Conservation (phyloP, 1,284 basidiomycete genomes). For the Testicularia cyperi region DNA sequence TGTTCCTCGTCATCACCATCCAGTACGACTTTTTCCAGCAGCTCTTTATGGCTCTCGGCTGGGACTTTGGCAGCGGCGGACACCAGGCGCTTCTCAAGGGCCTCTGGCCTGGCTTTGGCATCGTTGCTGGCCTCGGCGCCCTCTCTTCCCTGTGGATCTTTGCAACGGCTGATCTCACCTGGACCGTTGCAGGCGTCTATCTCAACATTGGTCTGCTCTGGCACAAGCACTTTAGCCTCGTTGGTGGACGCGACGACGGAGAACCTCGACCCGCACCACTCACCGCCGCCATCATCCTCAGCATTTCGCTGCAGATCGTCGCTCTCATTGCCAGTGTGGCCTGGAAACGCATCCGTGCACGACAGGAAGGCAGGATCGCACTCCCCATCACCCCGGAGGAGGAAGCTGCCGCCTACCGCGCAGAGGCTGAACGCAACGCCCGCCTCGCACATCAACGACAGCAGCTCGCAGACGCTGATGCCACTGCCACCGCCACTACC, state of each 20-base stretch:
- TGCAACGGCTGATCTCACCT: slow-evolving; percentile 45
- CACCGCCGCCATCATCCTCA: slow-evolving; percentile 41
- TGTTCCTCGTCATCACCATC: slow-evolving; percentile 63
- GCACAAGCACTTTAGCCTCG: slow-evolving; percentile 35
- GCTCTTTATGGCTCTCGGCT: slow-evolving; percentile 63
- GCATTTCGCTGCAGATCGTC: slow-evolving; percentile 37
- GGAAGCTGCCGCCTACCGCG: slow-evolving; percentile 28
- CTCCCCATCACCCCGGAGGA: slow-evolving; percentile 37
- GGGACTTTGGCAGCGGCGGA: slow-evolving; percentile 54
- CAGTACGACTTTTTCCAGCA: slow-evolving; percentile 63
- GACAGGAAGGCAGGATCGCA: slow-evolving; percentile 43
- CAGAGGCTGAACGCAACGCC: slow-evolving; percentile 23
- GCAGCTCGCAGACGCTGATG: no score
- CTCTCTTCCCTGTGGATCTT: slow-evolving; percentile 52
- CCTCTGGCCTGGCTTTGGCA: slow-evolving; percentile 48
- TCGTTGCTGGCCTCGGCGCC: slow-evolving; percentile 36
- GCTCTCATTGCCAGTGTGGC: slow-evolving; percentile 39
- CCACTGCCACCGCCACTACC: no score
- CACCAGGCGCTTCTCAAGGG: slow-evolving; percentile 24
- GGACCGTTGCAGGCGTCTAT: slow-evolving; percentile 42
- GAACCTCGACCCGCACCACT: slow-evolving; percentile 40
- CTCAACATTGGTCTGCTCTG: slow-evolving; percentile 46
- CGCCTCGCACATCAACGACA: background rate
- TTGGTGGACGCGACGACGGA: slow-evolving; percentile 25
- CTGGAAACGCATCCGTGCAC: slow-evolving; percentile 39